Base-by-base conservation (phyloP, 495 filamentous ascomycete genomes). In the Neurospora discreta region DNA sequence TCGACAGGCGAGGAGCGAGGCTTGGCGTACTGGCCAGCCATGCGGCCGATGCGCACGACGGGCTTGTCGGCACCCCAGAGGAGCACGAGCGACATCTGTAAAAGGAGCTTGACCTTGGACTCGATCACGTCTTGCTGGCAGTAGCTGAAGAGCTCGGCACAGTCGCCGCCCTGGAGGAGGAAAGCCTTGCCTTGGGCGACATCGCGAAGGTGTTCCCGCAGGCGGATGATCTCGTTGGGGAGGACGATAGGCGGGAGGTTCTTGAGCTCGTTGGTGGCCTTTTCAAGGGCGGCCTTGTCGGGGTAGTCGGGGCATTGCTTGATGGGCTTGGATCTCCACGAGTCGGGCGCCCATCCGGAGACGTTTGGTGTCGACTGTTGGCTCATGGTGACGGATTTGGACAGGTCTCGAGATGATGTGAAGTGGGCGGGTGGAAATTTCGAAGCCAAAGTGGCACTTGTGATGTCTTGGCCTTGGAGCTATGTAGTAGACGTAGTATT, bases 11-110 rank as follows among this genome's bases (percentile, higher is more conserved):
- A 95, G 16, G 93, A 97, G 41, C 95, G 85, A 1, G 95, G 95
- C 80, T 99, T 99, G 23, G 95, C 95, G 72, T 95, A 99, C 82
- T 99, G 95, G 5, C 95, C 95, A 20, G 95, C 95, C 90, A 98
- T 97, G 68, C 95, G 89, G 20, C 92, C 95, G 75, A 99, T 95
- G 74, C 95, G 89, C 70, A 99, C 93, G 33, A 99, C 93, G 36
- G 93, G 93, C 81, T 96, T 97, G 82, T 97, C 92, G 71, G 84
- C 82, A 80, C 90, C 94, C 89, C 92, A 96, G 80, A 96, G 91
- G 70, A 98, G 85, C 18, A 98, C 92, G 73, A 98, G 82, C 76
- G 91, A 94, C 94, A 98, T 98, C 83, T 98, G 95, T 43, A 98
- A 85, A 16, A 98, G 86, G 13, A 98, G 88, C 81, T 98, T 98